Base-by-base conservation (phyloP, 768 basidiomycete genomes). In the Lentinula sp. region DNA sequence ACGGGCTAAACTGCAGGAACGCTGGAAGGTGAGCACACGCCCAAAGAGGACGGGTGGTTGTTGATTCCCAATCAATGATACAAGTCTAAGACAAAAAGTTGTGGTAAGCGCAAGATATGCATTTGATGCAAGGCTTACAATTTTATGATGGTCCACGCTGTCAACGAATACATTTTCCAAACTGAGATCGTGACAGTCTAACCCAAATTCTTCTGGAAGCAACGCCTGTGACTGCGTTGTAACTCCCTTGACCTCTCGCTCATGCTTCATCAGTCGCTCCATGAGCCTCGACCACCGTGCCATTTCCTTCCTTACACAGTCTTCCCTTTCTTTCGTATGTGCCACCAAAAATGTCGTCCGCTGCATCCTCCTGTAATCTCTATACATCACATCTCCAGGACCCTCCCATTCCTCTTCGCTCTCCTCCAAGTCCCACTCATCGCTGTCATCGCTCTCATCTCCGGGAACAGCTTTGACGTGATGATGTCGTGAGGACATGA, bases 41-140 rank as follows among this genome's bases (percentile, higher is more conserved):
- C 91, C 91, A 93, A 18, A 94, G 79, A 4, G 91, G 92, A 13
- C 92, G 81, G 8, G 86, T 91, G 10, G 90, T 91, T n/a, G 91
- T 93, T 15, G 91, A 90, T 70, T 94, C 91, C 91, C 90, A 93
- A 66, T 94, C 92, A 45, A 94, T 93, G 61, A 94, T 83, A 67
- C 90, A 90, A 1, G 90, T 90, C 92, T 94, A 67, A 9, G 59
- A 2, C 60, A n/a, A 59, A 35, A 28, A 16, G 20, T 62, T 48
- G 23, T 63, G 56, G 35, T 5, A 20, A 20, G 20, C n/a, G 18
- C 55, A 20, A 20, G 49, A 51, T 41, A 58, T 62, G 45, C 33
- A 41, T n/a, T 46, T 53, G 36, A 57, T 51, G 53, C 55, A 20
- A 37, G 35, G 79, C 91, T 66, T 66, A 93, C 91, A 49, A 93